phyloP scores from a whole-genome alignment of 2,329 filamentous ascomycete genomes.

The Cladosporium velox region DNA sequence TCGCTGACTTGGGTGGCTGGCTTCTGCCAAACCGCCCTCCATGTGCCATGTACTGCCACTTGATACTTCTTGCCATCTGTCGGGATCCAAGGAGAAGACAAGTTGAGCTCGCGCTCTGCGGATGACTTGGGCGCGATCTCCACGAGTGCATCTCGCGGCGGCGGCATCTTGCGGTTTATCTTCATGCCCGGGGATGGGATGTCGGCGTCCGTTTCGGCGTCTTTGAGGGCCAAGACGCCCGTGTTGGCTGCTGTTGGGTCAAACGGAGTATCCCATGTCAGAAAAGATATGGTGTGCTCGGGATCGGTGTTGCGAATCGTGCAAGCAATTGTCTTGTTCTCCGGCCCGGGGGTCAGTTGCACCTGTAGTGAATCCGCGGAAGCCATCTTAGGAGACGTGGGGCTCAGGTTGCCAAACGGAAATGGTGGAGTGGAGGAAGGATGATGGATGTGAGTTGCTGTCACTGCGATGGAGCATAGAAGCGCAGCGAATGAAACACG shows the following conservation, averaged over 20 bases:
- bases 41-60: constrained; percentile 38
- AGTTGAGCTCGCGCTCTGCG: constrained; percentile 36
- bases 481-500: constrained; percentile 8
- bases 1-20: constrained; percentile 24
- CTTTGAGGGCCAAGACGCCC: constrained; percentile 39
- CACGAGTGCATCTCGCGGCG: constrained; percentile 38
- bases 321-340: constrained; percentile 31
- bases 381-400: neutral
- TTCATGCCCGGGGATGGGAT: constrained; percentile 37
- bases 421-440: constrained; percentile 1
- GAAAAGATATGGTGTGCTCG: constrained; percentile 38
- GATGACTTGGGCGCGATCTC: constrained; percentile 39
- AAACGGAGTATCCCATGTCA: constrained; percentile 46
- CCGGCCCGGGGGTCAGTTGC: constrained; percentile 7
- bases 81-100: constrained; percentile 31
- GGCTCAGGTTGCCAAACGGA: neutral
- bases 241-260: constrained; percentile 41
- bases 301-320: constrained; percentile 41
- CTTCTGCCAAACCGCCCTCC: constrained; percentile 40
- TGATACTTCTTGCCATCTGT: constrained; percentile 39
- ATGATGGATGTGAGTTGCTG: constrained; percentile 15
- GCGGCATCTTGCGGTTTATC: constrained; percentile 43
- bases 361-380: constrained; percentile 11
- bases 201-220: constrained; percentile 33
- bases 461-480: constrained; percentile 8